Percentiles rank a stretch among this genome's conserved stretches.
Evolutionary conservation across 129 eudicot species (phyloP).

Genomic region (Flaveria brownii): DNA sequence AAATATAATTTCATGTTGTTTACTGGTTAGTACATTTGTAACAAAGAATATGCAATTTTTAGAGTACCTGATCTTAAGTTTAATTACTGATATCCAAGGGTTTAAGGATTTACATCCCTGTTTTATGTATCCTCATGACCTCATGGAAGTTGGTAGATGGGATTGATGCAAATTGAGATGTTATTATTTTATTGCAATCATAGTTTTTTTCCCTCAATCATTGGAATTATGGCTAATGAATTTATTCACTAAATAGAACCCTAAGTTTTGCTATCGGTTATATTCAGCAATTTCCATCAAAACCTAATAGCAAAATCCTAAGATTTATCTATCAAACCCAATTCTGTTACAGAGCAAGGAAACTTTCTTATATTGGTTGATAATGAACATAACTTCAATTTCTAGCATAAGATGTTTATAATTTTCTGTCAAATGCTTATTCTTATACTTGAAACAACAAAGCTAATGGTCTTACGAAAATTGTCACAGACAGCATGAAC

Average conservation of each 20-base stretch:
- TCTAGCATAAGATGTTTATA: not conserved
- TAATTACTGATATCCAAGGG: not conserved
- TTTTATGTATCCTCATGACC: not conserved
- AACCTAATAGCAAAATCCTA: too few relatives aligned
- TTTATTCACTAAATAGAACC: not conserved
- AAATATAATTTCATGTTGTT: not conserved
- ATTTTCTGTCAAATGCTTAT: not conserved
- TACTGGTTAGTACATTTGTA: not conserved
- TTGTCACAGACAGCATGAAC: constrained; percentile 3
- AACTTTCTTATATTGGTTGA: constrained; percentile 16
- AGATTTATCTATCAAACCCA: too few relatives aligned
- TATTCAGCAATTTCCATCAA: too few relatives aligned
- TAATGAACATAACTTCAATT: constrained; percentile 8
- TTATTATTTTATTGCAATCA: not conserved
- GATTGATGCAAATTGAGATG: not conserved
- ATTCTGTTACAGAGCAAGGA: too few relatives aligned
- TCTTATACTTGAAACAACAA: not conserved
- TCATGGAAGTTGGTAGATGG: not conserved
- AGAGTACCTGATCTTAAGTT: not conserved
- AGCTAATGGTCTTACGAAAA: not conserved
- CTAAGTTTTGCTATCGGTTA: not conserved
- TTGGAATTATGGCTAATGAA: not conserved
- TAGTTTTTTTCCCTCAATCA: not conserved
- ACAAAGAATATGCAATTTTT: not conserved
- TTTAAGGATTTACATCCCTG: not conserved